Evolutionary conservation across 2,329 filamentous ascomycete species (phyloP).

Genomic region (Botrytis galanthina): DNA sequence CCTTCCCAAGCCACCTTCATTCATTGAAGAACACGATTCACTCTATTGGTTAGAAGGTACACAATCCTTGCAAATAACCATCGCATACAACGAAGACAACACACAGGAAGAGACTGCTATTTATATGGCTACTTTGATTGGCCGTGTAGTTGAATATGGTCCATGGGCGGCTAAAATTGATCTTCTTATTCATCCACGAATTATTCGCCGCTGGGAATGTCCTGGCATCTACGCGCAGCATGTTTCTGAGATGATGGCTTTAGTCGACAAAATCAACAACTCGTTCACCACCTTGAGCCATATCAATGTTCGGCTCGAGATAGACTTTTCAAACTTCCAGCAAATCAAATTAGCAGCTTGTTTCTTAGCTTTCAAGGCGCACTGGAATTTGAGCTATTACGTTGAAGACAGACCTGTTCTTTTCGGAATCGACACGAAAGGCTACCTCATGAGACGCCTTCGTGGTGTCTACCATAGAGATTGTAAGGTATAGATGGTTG

Average conservation of each 20-base stretch:
- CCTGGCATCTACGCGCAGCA: not conserved
- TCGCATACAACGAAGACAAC: not conserved
- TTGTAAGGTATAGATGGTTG: not conserved
- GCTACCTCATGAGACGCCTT: conserved; percentile 3
- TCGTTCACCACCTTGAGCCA: not conserved
- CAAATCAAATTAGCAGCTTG: conserved; percentile 11
- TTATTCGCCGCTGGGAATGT: not conserved
- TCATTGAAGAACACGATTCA: not conserved
- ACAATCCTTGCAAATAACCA: not conserved
- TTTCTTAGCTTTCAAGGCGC: not conserved
- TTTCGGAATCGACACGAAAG: not conserved
- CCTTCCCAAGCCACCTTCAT: not conserved
- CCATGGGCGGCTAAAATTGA: not conserved
- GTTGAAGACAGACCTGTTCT: not conserved
- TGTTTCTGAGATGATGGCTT: not conserved
- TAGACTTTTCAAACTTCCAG: conserved; percentile 8
- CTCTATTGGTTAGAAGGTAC: not conserved
- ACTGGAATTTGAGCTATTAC: not conserved
- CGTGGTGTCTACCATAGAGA: not conserved
- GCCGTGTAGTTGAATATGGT: not conserved
- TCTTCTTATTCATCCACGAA: not conserved
- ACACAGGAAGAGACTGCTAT: not conserved
- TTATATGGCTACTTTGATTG: not conserved
- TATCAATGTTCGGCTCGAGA: not conserved
- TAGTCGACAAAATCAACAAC: not conserved